Conservation (phyloP, 2,329 filamentous ascomycete genomes). For the Albifimbria verrucaria region DNA sequence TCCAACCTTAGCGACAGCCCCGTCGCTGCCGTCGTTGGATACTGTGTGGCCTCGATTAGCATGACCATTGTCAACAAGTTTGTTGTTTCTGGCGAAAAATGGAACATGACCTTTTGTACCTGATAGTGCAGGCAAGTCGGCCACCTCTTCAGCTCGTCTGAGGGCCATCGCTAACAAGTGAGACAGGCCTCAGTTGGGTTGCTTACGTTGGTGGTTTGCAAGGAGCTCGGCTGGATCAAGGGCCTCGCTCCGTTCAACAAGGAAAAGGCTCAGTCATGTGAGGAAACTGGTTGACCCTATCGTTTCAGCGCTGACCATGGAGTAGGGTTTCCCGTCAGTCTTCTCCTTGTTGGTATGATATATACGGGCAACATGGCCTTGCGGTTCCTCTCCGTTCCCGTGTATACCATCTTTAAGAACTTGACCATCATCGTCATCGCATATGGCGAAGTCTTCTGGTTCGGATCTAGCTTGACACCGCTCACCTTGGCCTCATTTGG, state of each 20-base stretch:
- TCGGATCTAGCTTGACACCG: constrained; percentile 85
- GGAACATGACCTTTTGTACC: constrained; percentile 97
- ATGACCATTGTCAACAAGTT: constrained; percentile 99
- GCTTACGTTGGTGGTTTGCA: constrained; percentile 76
- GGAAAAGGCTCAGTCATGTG: constrained; percentile 91
- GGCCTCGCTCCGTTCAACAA: constrained; percentile 78
- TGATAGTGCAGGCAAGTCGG: constrained; percentile 80
- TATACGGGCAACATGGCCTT: constrained; percentile 96
- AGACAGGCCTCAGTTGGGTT: constrained; percentile 83
- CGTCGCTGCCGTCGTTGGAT: constrained; percentile 75
- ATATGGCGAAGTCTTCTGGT: constrained; percentile 98
- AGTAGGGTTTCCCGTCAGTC: constrained; percentile 90
- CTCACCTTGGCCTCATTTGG: constrained; percentile 91
- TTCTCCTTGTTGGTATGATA: constrained; percentile 98
- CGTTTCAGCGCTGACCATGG: constrained; percentile 5
- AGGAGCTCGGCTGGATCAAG: constrained; percentile 75
- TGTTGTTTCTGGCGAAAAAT: constrained; percentile 83
- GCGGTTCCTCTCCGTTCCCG: constrained; percentile 93
- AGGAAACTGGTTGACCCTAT: constrained; percentile 24
- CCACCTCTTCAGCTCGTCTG: background rate
- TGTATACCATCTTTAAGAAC: constrained; percentile 99
- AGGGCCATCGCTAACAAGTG: background rate
- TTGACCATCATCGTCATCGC: constrained; percentile 98
- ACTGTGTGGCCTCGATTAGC: constrained; percentile 91
- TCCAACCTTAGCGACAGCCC: constrained; percentile 70